Conservation (phyloP, 1,139 yeast species). For the Magnusiomyces tetraspermus region DNA sequence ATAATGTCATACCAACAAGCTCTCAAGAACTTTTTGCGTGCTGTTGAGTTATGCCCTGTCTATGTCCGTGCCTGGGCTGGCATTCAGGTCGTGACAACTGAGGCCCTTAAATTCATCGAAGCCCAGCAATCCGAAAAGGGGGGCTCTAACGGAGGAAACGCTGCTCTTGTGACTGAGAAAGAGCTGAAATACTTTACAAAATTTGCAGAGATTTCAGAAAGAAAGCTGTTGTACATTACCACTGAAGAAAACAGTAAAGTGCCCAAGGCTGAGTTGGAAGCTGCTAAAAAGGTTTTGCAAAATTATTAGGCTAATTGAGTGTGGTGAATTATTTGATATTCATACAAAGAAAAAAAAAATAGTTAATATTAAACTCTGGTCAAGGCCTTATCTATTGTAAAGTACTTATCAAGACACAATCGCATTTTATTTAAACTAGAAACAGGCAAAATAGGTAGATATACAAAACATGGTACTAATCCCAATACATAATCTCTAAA, state of each 20-base stretch:
- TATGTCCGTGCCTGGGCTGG: slow-evolving; percentile 75
- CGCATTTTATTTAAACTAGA: too few species aligned
- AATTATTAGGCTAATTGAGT: too few species aligned
- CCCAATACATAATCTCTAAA: too few species aligned
- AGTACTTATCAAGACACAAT: too few species aligned
- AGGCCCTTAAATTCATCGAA: slow-evolving; percentile 19
- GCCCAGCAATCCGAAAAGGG: slow-evolving; percentile 17
- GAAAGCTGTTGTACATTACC: slow-evolving; percentile 11
- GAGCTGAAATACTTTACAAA: slow-evolving; percentile 6
- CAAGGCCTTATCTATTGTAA: too few species aligned
- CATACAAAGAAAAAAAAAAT: too few species aligned
- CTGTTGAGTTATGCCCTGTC: slow-evolving; percentile 66
- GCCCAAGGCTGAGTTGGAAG: slow-evolving; percentile 6
- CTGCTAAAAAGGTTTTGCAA: slow-evolving; percentile 12
- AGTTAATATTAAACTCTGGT: too few species aligned
- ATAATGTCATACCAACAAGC: slow-evolving; percentile 29
- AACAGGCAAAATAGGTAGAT: too few species aligned
- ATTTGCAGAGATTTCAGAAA: slow-evolving; percentile 11
- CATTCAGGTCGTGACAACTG: slow-evolving; percentile 38
- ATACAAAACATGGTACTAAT: too few species aligned
- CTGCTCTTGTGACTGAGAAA: background rate
- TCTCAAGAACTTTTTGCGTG: slow-evolving; percentile 51
- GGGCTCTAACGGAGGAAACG: background rate
- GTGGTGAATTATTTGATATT: too few species aligned
- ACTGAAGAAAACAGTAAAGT: slow-evolving; percentile 11